Conservation (phyloP, 1,139 yeast genomes). For the Petasospora rhodanensis region DNA sequence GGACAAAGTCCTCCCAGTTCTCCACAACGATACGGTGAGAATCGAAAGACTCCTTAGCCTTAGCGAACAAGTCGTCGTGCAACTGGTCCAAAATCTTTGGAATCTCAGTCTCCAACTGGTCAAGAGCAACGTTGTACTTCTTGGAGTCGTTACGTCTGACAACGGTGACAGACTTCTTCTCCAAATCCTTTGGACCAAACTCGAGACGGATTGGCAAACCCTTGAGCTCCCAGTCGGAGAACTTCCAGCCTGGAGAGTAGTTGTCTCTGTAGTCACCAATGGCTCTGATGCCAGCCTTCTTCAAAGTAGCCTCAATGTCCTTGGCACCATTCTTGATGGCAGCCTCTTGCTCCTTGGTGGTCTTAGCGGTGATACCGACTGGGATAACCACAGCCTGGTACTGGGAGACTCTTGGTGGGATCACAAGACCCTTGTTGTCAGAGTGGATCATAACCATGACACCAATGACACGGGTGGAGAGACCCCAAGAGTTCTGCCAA, state of each 20-base stretch:
- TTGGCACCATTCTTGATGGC: constrained; percentile 67
- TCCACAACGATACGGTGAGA: constrained; percentile 75
- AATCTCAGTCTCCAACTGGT: constrained; percentile 59
- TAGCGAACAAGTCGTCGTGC: constrained; percentile 68
- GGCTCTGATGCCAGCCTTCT: constrained; percentile 61
- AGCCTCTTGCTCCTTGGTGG: constrained; percentile 69
- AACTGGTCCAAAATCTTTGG: constrained; percentile 76
- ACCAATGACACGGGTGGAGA: constrained; percentile 97
- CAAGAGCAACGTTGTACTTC: constrained; percentile 63
- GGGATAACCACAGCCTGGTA: constrained; percentile 90
- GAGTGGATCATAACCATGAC: constrained; percentile 99
- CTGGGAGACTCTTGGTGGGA: constrained; percentile 97
- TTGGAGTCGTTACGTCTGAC: constrained; percentile 91
- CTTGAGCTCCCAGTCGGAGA: constrained; percentile 94
- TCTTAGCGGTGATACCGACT: constrained; percentile 88
- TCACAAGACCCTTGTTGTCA: constrained; percentile 95
- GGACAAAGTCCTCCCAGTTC: constrained; percentile 90
- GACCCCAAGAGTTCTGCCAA: constrained; percentile 99
- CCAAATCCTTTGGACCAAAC: constrained; percentile 93
- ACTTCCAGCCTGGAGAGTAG: constrained; percentile 99
- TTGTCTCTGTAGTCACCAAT: constrained; percentile 86
- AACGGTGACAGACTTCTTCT: constrained; percentile 72
- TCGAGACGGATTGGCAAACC: constrained; percentile 94
- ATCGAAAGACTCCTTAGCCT: constrained; percentile 81
- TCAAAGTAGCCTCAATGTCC: constrained; percentile 56